Evolutionary conservation across 2,329 filamentous ascomycete species (phyloP), one percentile per base, ranked within the genome.

Genomic region (Fusarium fracticaudum): DNA sequence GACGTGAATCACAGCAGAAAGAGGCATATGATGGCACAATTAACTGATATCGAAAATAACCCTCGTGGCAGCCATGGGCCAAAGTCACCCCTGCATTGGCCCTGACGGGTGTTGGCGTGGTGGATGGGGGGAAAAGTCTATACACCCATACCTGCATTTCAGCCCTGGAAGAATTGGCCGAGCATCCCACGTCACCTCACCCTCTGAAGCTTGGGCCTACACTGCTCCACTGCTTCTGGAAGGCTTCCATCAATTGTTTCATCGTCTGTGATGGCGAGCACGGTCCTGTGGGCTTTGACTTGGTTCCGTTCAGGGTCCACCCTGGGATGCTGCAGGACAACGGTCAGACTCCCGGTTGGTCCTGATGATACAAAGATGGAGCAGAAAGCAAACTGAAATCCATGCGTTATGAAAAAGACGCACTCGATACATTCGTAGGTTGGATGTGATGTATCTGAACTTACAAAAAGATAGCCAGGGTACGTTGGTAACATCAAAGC

Each of bases 21-120:
- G 69, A 78, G 77, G 76, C 71, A 78, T 76, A 67, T 60, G 65
- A 72, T 64, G 69, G 64, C 64, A 48, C 48, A 59, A 29, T 47
- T 59, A 20, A 57, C 55, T 64, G 66, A 64, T 61, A 71, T 75
- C 57, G 55, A 77, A 55, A 43, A 62, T 51, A 60, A n/a, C 60
- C 73, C 76, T 76, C 73, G 76, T 78, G 76, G 76, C 76, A 78
- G 76, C 75, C 73, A 74, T 68, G 54, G 76, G 76, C 65, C 75
- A 73, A 54, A 72, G 75, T 75, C 71, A 78, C 66, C 76, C 76
- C 71, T 78, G 76, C 58, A 71, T 38, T 62, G 63, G 61, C 48
- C 63, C 57, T 72, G 53, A 45, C 51, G 59, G 60, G 55, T 62
- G n/a, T 35, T 67, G 66, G 70, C 48, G 37, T 63, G 54, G 71